Base-by-base conservation (phyloP, 169 alveolate genomes). In the Prorocentrum cordatum region DNA sequence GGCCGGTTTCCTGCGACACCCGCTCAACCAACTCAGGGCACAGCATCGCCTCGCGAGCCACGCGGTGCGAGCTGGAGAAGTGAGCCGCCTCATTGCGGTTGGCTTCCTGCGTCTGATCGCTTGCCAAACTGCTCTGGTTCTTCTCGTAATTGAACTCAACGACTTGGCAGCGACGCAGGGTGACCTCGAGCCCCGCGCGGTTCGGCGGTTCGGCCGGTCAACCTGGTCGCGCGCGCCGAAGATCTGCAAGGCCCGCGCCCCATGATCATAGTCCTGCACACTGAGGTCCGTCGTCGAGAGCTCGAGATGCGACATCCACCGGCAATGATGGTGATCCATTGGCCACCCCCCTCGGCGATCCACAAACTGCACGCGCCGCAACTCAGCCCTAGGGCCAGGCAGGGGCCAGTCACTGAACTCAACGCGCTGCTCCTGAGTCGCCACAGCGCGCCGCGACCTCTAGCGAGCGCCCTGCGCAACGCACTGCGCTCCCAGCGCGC, bases 291-390 rank as follows among this genome's bases (percentile, higher is more conserved):
- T n/a, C n/a, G n/a, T n/a, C n/a, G n/a, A n/a, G n/a, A n/a, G n/a
- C n/a, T n/a, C n/a, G n/a, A n/a, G n/a, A n/a, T n/a, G n/a, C n/a
- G n/a, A n/a, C 29, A n/a, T 3, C 89, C 89, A 79, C 75, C 79
- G 62, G 0, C 64, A n/a, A n/a, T n/a, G 38, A 26, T 80, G 90
- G 26, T 80, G 90, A 24, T 80, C 77, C 7, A 20, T 38, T 7
- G 90, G 90, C 26, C 90, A 77, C 3, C 90, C 90, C 14, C 50
- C 33, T 14, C 64, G 24, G 2, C 90, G 36, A 14, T 80, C 62
- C 36, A 80, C 7, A 16, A 62, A 80, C 33, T 31, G 50, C 70
- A 42, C 68, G 24, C 90, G 62, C 90, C 90, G 62, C 9, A 47
- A 2, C 3, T 35, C 27, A 1, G 90, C 62, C 3, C 90, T 42